Conservation (phyloP, 1,284 basidiomycete species). For the Neonothopanus nambi region DNA sequence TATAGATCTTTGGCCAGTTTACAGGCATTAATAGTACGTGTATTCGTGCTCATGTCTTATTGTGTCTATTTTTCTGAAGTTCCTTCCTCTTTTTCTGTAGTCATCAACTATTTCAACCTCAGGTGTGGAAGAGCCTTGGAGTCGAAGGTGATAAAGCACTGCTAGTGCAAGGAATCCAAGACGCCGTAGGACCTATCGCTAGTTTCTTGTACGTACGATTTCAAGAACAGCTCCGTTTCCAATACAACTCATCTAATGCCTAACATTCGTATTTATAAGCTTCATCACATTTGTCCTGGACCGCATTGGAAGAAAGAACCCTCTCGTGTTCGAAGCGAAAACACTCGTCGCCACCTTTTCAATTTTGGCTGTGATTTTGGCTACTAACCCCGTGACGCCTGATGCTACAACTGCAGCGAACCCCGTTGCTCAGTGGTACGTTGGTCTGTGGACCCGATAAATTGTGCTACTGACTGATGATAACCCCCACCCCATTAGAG, state of each 20-base stretch:
- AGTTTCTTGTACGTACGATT: too few relatives aligned
- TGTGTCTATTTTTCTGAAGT: not conserved
- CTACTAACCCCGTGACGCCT: too few relatives aligned
- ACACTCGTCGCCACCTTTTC: conserved; percentile 54
- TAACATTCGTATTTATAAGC: too few relatives aligned
- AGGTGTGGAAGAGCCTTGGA: conserved; percentile 61
- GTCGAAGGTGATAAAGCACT: too few relatives aligned
- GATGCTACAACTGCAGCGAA: too few relatives aligned
- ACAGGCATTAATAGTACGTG: too few relatives aligned
- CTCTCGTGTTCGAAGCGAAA: conserved; percentile 56
- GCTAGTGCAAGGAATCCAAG: too few relatives aligned
- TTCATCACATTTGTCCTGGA: too few relatives aligned
- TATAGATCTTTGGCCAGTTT: conserved; percentile 66
- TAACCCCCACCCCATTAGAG: conserved; percentile 28
- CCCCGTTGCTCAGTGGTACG: conserved; percentile 42
- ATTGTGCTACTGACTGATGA: not conserved
- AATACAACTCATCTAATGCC: too few relatives aligned
- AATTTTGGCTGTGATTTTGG: conserved; percentile 55
- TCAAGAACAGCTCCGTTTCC: too few relatives aligned
- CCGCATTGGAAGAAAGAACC: too few relatives aligned
- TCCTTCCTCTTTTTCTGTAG: conserved; percentile 34
- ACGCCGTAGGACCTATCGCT: too few relatives aligned
- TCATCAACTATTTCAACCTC: conserved; percentile 61
- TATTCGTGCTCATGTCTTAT: conserved; percentile 60
- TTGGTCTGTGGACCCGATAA: not conserved